Percentiles rank a stretch among this genome's conserved stretches.
These are phyloP conservation scores for Candida mesenterica DNA, from an alignment of 1,139 yeast species.

Conservation along the genomic window DNA sequence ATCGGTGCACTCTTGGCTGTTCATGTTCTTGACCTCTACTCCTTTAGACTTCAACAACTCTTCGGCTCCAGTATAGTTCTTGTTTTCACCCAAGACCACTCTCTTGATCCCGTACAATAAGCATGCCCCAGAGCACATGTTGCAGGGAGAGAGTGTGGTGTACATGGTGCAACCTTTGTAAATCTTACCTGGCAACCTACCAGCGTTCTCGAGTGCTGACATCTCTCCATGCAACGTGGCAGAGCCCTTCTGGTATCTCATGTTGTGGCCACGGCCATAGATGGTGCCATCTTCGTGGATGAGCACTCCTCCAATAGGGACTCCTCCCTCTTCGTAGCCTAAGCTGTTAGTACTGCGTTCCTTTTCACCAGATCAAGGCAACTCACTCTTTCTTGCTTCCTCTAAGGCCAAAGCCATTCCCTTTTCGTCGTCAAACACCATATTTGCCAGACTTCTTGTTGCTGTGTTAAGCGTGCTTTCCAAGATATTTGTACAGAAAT, in stretches of 20 bases:
- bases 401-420: conserved; percentile 72
- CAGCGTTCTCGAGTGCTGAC: conserved; percentile 84
- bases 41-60: conserved; percentile 64
- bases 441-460: conserved; percentile 13
- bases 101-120: conserved; percentile 82
- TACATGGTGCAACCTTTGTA: conserved; percentile 79
- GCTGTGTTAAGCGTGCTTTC: no score
- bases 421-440: conserved; percentile 58
- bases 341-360: conserved; percentile 9
- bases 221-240: conserved; percentile 91
- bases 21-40: conserved; percentile 68
- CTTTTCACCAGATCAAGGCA: background rate
- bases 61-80: conserved; percentile 75
- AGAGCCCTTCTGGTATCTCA: conserved; percentile 77
- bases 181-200: conserved; percentile 67
- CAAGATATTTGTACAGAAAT: no score
- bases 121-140: conserved; percentile 95
- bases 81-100: conserved; percentile 86
- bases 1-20: conserved; percentile 65
- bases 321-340: conserved; percentile 82
- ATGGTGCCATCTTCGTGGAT: conserved; percentile 75
- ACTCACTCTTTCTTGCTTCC: conserved; percentile 63
- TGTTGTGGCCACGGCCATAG: conserved; percentile 84
- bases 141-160: conserved; percentile 89
- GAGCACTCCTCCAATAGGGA: conserved; percentile 81